phyloP scores from a whole-genome alignment of 495 filamentous ascomycete genomes.

The Tuber calosporum region DNA sequence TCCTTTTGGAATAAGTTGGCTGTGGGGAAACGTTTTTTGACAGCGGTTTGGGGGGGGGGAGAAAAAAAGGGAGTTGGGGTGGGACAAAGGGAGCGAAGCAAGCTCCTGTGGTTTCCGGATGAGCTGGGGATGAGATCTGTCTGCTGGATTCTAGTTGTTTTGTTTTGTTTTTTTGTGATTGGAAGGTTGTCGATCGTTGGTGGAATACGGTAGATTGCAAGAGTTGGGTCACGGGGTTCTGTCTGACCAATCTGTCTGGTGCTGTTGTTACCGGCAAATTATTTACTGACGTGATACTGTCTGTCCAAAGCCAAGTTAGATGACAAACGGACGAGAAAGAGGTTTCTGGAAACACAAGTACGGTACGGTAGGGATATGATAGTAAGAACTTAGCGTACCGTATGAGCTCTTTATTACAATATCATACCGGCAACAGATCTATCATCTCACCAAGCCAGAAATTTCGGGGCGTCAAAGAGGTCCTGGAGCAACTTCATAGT shows the following conservation, averaged over 20 bases:
- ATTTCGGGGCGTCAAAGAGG: not conserved
- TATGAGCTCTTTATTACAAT: not conserved
- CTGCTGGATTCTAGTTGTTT: not conserved
- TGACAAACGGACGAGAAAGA: not conserved
- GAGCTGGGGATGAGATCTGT: not conserved
- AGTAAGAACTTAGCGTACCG: not conserved
- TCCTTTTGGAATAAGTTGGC: not conserved
- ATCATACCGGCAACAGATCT: not conserved
- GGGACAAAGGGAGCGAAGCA: not conserved
- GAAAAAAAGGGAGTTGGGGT: not conserved
- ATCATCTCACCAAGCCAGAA: not conserved
- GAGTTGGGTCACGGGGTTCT: not conserved
- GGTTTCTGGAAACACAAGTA: not conserved
- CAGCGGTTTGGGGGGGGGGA: not conserved
- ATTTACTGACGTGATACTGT: too few relatives aligned
- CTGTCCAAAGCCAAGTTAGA: not conserved
- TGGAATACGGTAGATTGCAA: not conserved
- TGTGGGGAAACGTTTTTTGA: slow-evolving; percentile 1
- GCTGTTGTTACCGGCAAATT: too few relatives aligned
- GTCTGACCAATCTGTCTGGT: not conserved
- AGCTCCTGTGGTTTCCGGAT: not conserved
- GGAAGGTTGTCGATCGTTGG: not conserved
- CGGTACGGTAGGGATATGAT: too few relatives aligned
- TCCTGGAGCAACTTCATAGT: not conserved
- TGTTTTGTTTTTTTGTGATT: not conserved